phyloP scores from a whole-genome alignment of 2,329 filamentous ascomycete genomes.

The Didymella sp. region DNA sequence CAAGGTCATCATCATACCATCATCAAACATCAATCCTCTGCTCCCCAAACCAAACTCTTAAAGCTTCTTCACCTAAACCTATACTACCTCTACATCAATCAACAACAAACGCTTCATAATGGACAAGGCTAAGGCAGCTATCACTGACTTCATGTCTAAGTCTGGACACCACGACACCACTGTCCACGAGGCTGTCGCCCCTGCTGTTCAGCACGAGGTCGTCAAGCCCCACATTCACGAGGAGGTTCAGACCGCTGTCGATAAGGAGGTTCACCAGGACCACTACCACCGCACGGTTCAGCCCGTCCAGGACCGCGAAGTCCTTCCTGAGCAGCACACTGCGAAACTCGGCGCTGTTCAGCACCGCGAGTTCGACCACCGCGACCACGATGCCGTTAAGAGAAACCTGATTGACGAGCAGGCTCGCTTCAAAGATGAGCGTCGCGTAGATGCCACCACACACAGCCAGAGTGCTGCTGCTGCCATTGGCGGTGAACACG shows the following conservation, averaged over 20 bases:
- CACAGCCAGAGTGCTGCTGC: slow-evolving; percentile 59
- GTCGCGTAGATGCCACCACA: slow-evolving; percentile 55
- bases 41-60: slow-evolving; percentile 2
- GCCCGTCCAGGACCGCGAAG: slow-evolving; percentile 64
- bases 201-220: slow-evolving; percentile 66
- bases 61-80: neutral
- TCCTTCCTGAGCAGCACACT: slow-evolving; percentile 67
- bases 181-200: slow-evolving; percentile 69
- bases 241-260: slow-evolving; percentile 66
- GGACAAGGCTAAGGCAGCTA: slow-evolving; percentile 70
- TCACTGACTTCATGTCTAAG: slow-evolving; percentile 65
- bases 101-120: slow-evolving; percentile 45
- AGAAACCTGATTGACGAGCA: slow-evolving; percentile 55
- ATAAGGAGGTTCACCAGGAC: slow-evolving; percentile 74
- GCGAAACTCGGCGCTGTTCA: slow-evolving; percentile 66
- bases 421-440: slow-evolving; percentile 61
- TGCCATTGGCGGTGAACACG: slow-evolving; percentile 65
- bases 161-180: slow-evolving; percentile 73
- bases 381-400: slow-evolving; percentile 55
- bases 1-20: slow-evolving; percentile 23
- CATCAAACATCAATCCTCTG: slow-evolving; percentile 10
- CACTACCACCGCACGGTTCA: slow-evolving; percentile 75
- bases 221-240: slow-evolving; percentile 68
- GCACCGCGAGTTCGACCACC: slow-evolving; percentile 68
- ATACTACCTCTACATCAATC: slow-evolving; percentile 1